Conservation (phyloP, 495 filamentous ascomycete species). For the Hapsidospora chrysogenum region DNA sequence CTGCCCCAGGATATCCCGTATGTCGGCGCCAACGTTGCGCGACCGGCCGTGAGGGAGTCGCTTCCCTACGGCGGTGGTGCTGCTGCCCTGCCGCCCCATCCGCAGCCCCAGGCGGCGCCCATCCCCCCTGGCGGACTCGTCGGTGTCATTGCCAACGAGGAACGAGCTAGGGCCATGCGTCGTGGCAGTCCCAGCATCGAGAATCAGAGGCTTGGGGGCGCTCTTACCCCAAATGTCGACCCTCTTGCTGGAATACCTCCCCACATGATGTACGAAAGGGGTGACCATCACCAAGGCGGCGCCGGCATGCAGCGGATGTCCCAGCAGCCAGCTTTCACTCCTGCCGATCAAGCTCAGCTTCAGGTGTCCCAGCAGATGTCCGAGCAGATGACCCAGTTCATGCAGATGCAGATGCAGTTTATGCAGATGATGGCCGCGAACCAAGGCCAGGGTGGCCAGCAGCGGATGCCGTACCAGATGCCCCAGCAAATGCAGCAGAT, state of each 20-base stretch:
- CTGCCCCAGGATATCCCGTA: slow-evolving; percentile 86
- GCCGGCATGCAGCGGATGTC: slow-evolving; percentile 10
- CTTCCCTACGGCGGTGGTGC: slow-evolving; percentile 48
- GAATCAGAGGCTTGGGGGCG: slow-evolving; percentile 15
- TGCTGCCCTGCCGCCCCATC: slow-evolving; percentile 26
- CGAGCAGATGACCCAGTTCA: slow-evolving; percentile 76
- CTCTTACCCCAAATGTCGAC: slow-evolving; percentile 13
- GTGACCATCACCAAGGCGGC: too few species aligned
- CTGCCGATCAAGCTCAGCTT: slow-evolving; percentile 60
- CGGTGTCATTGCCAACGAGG: slow-evolving; percentile 80
- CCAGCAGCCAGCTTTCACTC: slow-evolving; percentile 26
- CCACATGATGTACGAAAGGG: slow-evolving; percentile 29
- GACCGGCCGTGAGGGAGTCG: slow-evolving; percentile 57
- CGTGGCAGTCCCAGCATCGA: slow-evolving; percentile 59
- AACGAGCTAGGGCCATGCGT: slow-evolving; percentile 58
- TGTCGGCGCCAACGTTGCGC: slow-evolving; percentile 65
- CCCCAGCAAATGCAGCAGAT: slow-evolving; percentile 5
- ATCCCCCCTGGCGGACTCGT: slow-evolving; percentile 57
- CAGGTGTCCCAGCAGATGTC: slow-evolving; percentile 64
- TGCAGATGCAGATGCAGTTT: slow-evolving; percentile 91
- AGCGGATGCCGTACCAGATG: slow-evolving; percentile 5
- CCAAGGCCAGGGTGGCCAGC: slow-evolving; percentile 13
- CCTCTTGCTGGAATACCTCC: slow-evolving; percentile 26
- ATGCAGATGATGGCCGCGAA: slow-evolving; percentile 58
- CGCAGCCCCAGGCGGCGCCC: slow-evolving; percentile 7